Evolutionary conservation across 805 yeast genomes (phyloP).

Genomic region (Candida sonorensis): DNA sequence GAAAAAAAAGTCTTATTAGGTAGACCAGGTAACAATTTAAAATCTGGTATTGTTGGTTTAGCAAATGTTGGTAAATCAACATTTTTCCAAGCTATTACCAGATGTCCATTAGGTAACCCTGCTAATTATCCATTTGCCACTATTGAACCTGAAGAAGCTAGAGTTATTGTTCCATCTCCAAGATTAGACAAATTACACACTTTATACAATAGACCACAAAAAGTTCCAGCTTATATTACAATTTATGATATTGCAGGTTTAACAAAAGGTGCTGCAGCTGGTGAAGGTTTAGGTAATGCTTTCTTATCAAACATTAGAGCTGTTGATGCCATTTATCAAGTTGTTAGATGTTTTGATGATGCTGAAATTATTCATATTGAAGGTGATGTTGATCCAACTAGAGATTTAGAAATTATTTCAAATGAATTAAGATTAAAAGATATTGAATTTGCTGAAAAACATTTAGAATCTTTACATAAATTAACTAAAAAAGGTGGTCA

Average conservation of each 20-base stretch:
- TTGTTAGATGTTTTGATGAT: constrained; percentile 95
- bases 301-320: constrained; percentile 95
- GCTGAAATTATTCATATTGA: constrained; percentile 97
- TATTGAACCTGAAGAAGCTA: constrained; percentile 96
- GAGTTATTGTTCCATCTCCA: constrained; percentile 88
- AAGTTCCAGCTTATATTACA: constrained; percentile 89
- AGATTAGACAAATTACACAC: constrained; percentile 73
- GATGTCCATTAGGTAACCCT: constrained; percentile 89
- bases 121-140: constrained; percentile 99
- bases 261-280: constrained; percentile 93
- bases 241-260: constrained; percentile 97
- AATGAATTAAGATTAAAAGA: constrained; percentile 94
- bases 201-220: constrained; percentile 74
- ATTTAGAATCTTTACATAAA: constrained; percentile 49
- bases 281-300: constrained; percentile 97
- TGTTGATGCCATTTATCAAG: constrained; percentile 96
- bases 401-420: constrained; percentile 87
- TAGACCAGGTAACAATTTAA: constrained; percentile 36
- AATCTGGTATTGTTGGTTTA: constrained; percentile 87
- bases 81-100: constrained; percentile 93
- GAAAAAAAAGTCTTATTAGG: constrained; percentile 32
- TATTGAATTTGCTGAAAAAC: constrained; percentile 76
- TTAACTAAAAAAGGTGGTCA: constrained; percentile 60
- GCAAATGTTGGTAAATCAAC: constrained; percentile 96
- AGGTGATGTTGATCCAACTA: constrained; percentile 92